Evolutionary conservation across 805 yeast species (phyloP), one percentile per base, ranked within the genome.

Genomic region (Candida andamanensis): DNA sequence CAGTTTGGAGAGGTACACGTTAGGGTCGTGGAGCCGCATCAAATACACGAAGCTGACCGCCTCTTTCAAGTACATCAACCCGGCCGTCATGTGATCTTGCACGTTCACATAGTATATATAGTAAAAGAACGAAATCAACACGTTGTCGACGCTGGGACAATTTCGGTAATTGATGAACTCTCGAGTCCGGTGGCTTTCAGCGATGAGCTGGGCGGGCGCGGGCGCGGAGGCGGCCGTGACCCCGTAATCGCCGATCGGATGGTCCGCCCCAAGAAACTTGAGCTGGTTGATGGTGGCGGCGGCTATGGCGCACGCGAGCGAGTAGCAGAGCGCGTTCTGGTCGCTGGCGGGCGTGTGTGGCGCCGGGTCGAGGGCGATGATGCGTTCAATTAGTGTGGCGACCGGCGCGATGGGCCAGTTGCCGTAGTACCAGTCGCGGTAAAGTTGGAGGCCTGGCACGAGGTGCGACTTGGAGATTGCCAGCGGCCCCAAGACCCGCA

Each of bases 371-470:
- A 29, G 24, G 10, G 17, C 18, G 29, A 14, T 40, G 5, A 49
- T 29, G 17, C 37, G 32, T 1, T 42, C 33, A 6, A 55, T 47
- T 25, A 58, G 40, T n/a, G 48, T 50, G 2, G 53, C 50, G 15
- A 52, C 50, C 6, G 51, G 45, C 5, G 49, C 40, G 15, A 50
- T 50, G 15, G 66, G 66, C 63, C 63, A 59, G 14, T 54, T 52
- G 5, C 63, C 62, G 36, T 58, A 58, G 36, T 49, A 59, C 60
- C 61, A 58, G 7, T 59, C 55, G 37, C 56, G 60, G 41, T 53
- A 59, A 4, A 56, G 40, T 33, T 50, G 55, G n/a, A 58, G 42
- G 19, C 49, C 48, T 14, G 56, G 60, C 6, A 56, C 33, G n/a
- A 58, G 33, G 19, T n/a, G n/a, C n/a, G n/a, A n/a, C n/a, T n/a